Evolutionary conservation across 225 moss, liverwort and hornwort species (phyloP).

Genomic region (Pleurozium schreberi): DNA sequence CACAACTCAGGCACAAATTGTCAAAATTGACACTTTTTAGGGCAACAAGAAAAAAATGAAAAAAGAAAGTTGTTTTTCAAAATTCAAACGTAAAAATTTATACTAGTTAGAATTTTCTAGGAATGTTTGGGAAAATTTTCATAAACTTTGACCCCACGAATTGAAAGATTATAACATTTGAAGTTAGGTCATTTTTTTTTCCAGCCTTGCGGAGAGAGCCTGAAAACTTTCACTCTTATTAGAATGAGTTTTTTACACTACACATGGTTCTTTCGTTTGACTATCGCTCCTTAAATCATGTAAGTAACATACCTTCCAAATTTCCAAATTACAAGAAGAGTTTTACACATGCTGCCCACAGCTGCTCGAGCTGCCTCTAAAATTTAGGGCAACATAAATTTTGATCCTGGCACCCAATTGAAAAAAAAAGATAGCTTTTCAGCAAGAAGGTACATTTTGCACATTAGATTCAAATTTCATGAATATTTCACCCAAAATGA

Average conservation of each 20-base stretch:
- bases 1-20: no score
- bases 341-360: neutral
- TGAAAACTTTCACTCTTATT: accelerated
- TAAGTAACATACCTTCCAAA: accelerated
- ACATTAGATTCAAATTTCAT: no score
- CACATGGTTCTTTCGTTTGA: accelerated
- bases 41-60: no score
- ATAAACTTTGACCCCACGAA: no score
- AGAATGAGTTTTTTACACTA: neutral
- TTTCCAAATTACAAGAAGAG: accelerated
- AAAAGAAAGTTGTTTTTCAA: no score
- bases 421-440: neutral
- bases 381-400: accelerated
- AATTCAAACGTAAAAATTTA: no score
- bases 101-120: no score
- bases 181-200: no score
- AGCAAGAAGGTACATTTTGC: accelerated
- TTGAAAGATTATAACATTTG: no score
- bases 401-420: accelerated
- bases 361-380: accelerated
- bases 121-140: no score
- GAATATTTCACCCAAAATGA: neutral
- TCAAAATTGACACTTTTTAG: no score
- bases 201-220: no score
- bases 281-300: neutral